Base-by-base conservation (phyloP, 148 eudicot species). In the Cornus controversa region DNA sequence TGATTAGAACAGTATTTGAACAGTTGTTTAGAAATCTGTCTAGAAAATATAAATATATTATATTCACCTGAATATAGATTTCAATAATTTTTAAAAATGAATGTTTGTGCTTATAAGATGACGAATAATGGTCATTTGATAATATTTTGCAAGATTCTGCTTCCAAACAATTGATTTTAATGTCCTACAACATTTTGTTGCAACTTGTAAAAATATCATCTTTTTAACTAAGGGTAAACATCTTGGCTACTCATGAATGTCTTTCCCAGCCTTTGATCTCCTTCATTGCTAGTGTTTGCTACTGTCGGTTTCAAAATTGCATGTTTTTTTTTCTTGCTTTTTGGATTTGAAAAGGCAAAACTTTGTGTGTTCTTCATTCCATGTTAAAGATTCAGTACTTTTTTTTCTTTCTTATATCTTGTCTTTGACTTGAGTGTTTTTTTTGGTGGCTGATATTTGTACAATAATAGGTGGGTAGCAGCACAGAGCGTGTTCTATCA, bases 401-500 rank as follows among this genome's bases (percentile, higher is more conserved):
- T 64, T 23, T 4, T 20, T 40, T 8, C 14, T 47, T 64, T n/a
- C n/a, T n/a, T 25, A 18, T 45, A 73, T 29, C 22, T 40, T 62
- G 60, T 2, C 1, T 42, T 42, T 16, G 37, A 60, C 64, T 18
- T 7, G 10, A 11, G 16, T 1, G 15, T 4, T 24, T 9, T 2
- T 78, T 73, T 66, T 72, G 1, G 76, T 73, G 81, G 66, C 67
- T 72, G 18, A 66, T 31, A 50, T 74, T 82, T 40, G 27, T 27
- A 34, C 34, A 16, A 36, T n/a, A 67, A 65, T 68, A 84, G 86
- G 84, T 84, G 86, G 86, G 77, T 84, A 69, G 86, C 82, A 13
- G 86, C 86, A 26, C 86, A 84, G 28, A 84, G 86, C 67, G 84
- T 84, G 67, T 84, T 84, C 81, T 84, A 84, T 75, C 86, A 84